phyloP scores from a whole-genome alignment of 148 eudicot genomes.

The Rhododendron williamsianum region DNA sequence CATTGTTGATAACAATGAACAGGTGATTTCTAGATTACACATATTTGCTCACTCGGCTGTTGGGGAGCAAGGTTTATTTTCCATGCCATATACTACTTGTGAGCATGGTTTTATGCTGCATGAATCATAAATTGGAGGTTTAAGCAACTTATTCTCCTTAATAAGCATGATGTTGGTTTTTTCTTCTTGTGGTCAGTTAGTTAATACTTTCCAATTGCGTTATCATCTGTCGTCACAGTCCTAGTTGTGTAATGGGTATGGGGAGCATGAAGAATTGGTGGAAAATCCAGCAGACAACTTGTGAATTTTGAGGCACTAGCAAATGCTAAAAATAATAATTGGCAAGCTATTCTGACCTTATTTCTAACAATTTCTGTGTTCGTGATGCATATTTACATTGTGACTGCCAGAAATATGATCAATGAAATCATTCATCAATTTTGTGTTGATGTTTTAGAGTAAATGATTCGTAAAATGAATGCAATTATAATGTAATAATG shows the following conservation, averaged over 20 bases:
- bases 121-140: not conserved
- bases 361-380: not conserved
- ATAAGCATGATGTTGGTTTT: not conserved
- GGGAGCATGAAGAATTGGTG: not conserved
- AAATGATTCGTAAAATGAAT: not conserved
- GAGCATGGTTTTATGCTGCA: not conserved
- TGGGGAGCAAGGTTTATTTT: not conserved
- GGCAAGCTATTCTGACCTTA: not conserved
- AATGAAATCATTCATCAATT: not conserved
- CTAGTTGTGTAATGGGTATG: not conserved
- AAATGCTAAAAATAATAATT: not conserved
- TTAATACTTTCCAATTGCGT: not conserved
- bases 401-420: not conserved
- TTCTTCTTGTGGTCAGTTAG: not conserved
- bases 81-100: not conserved
- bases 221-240: not conserved
- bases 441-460: not conserved
- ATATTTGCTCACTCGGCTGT: not conserved
- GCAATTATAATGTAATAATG: not conserved
- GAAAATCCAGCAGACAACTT: not conserved
- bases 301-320: not conserved
- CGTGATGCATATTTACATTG: not conserved
- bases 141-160: not conserved
- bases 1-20: constrained; percentile 24
- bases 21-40: constrained; percentile 36